phyloP scores from a whole-genome alignment of 202 grass and related monocot species.

The Zizania palustris region DNA sequence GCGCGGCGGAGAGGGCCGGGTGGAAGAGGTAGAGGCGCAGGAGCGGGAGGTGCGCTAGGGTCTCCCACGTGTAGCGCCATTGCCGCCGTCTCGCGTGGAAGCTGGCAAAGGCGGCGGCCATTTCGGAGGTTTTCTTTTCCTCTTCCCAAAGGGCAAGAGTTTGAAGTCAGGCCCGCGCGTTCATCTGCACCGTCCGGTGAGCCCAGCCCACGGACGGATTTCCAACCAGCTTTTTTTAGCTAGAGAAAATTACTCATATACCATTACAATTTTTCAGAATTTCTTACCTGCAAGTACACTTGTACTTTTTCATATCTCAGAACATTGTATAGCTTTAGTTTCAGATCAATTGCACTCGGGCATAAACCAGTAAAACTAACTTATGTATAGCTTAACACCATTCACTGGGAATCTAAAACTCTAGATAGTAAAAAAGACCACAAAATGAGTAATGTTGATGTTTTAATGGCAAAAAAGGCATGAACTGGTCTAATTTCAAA shows the following conservation, averaged over 20 bases:
- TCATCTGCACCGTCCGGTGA: too few species aligned
- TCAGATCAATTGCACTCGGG: neutral
- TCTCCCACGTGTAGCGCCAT: conserved; percentile 91
- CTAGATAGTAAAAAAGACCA: conserved; percentile 13
- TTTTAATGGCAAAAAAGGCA: neutral
- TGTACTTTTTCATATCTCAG: conserved; percentile 30
- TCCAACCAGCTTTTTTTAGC: too few species aligned
- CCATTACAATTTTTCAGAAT: too few species aligned
- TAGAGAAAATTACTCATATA: too few species aligned
- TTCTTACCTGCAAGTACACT: too few species aligned
- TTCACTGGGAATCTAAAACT: conserved; percentile 13
- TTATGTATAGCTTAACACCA: conserved; percentile 22
- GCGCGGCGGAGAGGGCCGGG: conserved; percentile 19
- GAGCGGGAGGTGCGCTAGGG: conserved; percentile 59
- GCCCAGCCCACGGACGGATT: too few species aligned
- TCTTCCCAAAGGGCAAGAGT: too few species aligned
- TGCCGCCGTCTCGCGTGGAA: conserved; percentile 32
- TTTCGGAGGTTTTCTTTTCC: neutral
- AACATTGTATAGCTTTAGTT: neutral
- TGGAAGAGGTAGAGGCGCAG: conserved; percentile 80
- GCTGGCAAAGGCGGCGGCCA: conserved; percentile 24
- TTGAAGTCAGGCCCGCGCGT: neutral
- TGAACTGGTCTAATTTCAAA: neutral
- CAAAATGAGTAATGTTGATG: neutral
- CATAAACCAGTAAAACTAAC: neutral